phyloP scores from a whole-genome alignment of 192 early-diverging fungal species.

The Coemansia sp. region DNA sequence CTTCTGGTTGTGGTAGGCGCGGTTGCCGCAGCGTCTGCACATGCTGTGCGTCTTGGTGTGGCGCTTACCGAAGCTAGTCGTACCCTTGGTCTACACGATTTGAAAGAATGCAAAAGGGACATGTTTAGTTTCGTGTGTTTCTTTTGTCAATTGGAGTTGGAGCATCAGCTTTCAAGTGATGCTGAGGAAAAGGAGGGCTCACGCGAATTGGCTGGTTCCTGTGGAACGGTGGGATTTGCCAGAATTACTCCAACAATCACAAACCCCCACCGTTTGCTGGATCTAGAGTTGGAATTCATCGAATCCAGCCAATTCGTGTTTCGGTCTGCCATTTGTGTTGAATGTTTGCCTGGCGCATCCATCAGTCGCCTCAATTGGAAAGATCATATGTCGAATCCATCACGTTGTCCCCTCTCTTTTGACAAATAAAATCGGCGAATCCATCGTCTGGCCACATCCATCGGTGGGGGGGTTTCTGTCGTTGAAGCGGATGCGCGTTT shows the following conservation, averaged over 20 bases:
- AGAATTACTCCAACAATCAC: too few relatives aligned
- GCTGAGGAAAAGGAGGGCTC: not conserved
- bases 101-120: not conserved
- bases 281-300: too few relatives aligned
- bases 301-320: not conserved
- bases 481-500: not conserved
- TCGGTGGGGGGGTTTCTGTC: not conserved
- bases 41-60: conserved; percentile 99
- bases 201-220: too few relatives aligned
- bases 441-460: conserved; percentile 11
- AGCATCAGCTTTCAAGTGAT: not conserved
- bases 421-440: not conserved
- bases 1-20: conserved; percentile 99
- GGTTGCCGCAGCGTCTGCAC: conserved; percentile 95
- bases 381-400: not conserved
- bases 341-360: not conserved
- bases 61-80: conserved; percentile 98
- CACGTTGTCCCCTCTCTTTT: not conserved
- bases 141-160: not conserved
- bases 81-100: conserved; percentile 87
- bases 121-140: not conserved
- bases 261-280: too few relatives aligned
- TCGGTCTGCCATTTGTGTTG: not conserved
- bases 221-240: too few relatives aligned
- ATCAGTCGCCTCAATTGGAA: not conserved